Conservation (phyloP, 2,329 filamentous ascomycete genomes). For the Claviceps pazoutovae region DNA sequence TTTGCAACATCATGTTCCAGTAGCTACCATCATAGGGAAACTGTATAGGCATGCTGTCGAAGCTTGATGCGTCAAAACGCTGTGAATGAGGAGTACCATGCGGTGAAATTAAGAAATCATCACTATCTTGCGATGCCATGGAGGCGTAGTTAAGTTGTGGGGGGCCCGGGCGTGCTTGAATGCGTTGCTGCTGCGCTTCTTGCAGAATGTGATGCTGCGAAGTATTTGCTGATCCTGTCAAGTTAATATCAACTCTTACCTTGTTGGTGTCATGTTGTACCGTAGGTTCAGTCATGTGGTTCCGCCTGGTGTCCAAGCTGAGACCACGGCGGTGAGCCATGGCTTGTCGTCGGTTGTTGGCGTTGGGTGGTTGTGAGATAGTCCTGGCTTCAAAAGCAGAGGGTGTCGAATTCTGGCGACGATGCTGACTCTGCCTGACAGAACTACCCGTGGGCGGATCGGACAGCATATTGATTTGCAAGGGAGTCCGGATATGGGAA, state of each 20-base stretch:
- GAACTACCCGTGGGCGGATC: constrained; percentile 59
- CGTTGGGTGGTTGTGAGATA: constrained; percentile 49
- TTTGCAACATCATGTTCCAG: constrained; percentile 32
- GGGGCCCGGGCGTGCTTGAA: constrained; percentile 58
- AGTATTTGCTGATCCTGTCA: constrained; percentile 37
- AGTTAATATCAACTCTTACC: constrained; percentile 42
- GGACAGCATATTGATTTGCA: constrained; percentile 64
- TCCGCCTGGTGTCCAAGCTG: constrained; percentile 63
- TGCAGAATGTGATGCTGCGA: constrained; percentile 64
- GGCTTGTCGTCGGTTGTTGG: constrained; percentile 25
- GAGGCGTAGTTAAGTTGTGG: constrained; percentile 14
- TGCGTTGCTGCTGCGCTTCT: constrained; percentile 81
- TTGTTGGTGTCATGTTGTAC: constrained; percentile 20
- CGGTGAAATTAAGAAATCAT: constrained; percentile 44
- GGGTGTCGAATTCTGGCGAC: constrained; percentile 79
- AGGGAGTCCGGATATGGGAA: constrained; percentile 50
- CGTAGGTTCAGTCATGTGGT: constrained; percentile 24
- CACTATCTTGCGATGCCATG: constrained; percentile 26
- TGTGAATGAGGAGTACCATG: constrained; percentile 40
- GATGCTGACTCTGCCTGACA: constrained; percentile 43
- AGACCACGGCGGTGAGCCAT: constrained; percentile 65
- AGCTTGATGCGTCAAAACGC: constrained; percentile 35
- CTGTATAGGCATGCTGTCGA: constrained; percentile 28
- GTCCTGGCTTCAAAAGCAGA: constrained; percentile 62
- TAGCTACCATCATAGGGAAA: constrained; percentile 33